Percentiles rank a stretch among this genome's conserved stretches.
Evolutionary conservation across 1,284 basidiomycete species (phyloP).

Genomic region (Bondarzewia mesenterica): DNA sequence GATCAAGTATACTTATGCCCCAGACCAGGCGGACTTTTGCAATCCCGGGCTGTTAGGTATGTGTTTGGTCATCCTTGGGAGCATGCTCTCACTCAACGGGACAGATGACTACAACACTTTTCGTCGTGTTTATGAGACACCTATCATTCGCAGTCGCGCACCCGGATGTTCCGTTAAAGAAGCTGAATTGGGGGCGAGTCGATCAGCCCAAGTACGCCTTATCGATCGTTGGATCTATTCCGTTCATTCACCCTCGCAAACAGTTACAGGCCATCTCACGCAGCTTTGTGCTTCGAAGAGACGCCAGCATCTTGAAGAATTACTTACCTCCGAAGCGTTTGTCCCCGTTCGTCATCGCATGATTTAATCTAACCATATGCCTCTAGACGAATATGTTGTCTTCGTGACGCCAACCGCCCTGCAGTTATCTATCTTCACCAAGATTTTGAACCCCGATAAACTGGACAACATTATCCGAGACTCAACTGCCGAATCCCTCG

Average conservation of each 20-base stretch:
- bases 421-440: slow-evolving; percentile 77
- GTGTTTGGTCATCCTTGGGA: slow-evolving; percentile 8
- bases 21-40: slow-evolving; percentile 77
- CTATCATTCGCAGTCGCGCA: slow-evolving; percentile 83
- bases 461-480: slow-evolving; percentile 58
- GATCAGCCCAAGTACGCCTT: slow-evolving; percentile 57
- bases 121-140: slow-evolving; percentile 78
- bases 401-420: slow-evolving; percentile 80
- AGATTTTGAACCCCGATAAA: slow-evolving; percentile 64
- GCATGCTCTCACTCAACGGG: slow-evolving; percentile 1
- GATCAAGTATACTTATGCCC: no score
- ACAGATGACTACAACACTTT: slow-evolving; percentile 69
- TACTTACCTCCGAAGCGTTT: slow-evolving; percentile 88
- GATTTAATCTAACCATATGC: background rate
- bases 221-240: background rate
- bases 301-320: slow-evolving; percentile 72
- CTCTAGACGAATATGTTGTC: slow-evolving; percentile 85
- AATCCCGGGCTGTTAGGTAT: slow-evolving; percentile 83
- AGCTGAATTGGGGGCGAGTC: slow-evolving; percentile 67
- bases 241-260: background rate
- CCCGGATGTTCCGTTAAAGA: slow-evolving; percentile 70
- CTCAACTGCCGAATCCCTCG: slow-evolving; percentile 74
- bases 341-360: slow-evolving; percentile 19
- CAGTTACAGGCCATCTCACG: slow-evolving; percentile 74
- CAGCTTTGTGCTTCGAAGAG: slow-evolving; percentile 87